Conservation (phyloP, 1,284 basidiomycete genomes). For the Violaceomyces palustris region DNA sequence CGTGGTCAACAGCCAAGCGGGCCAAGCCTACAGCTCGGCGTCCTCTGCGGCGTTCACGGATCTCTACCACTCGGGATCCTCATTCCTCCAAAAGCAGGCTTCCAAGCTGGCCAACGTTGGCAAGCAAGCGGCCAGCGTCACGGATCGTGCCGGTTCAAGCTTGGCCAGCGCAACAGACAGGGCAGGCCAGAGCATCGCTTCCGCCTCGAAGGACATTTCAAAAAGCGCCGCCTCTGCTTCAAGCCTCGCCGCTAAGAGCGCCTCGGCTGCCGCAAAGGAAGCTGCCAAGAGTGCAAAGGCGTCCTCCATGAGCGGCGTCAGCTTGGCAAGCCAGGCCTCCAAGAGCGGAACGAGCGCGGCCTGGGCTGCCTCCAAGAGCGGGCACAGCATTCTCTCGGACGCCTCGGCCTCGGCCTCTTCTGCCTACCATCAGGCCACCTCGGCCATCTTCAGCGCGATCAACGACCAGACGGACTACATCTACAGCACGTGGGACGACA, state of each 20-base stretch:
- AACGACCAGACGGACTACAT: constrained; percentile 49
- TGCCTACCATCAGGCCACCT: constrained; percentile 34
- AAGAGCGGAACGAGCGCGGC: constrained; percentile 31
- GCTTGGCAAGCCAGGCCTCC: too few relatives aligned
- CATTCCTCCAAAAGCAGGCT: constrained; percentile 30
- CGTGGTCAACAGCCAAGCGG: constrained; percentile 30
- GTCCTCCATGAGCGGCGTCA: too few relatives aligned
- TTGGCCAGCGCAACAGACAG: constrained; percentile 7
- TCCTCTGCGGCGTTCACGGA: constrained; percentile 30
- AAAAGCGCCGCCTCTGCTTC: too few relatives aligned
- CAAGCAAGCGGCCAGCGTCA: background rate
- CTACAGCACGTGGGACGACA: constrained; percentile 46
- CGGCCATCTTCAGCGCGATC: constrained; percentile 11
- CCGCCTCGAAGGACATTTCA: too few relatives aligned
- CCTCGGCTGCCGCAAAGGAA: constrained; percentile 9
- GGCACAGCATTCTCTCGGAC: constrained; percentile 7
- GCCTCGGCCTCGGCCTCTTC: constrained; percentile 33
- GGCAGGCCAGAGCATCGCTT: too few relatives aligned
- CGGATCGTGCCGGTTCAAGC: constrained; percentile 4
- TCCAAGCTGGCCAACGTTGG: constrained; percentile 24
- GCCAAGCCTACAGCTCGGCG: constrained; percentile 16
- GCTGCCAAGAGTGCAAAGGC: too few relatives aligned
- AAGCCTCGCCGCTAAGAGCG: constrained; percentile 12
- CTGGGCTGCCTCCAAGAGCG: constrained; percentile 21
- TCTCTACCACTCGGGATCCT: constrained; percentile 34